Percentiles rank a stretch among this genome's conserved stretches.
Conservation (phyloP, 2,329 filamentous ascomycete species). For the Aspergillus candidus region DNA sequence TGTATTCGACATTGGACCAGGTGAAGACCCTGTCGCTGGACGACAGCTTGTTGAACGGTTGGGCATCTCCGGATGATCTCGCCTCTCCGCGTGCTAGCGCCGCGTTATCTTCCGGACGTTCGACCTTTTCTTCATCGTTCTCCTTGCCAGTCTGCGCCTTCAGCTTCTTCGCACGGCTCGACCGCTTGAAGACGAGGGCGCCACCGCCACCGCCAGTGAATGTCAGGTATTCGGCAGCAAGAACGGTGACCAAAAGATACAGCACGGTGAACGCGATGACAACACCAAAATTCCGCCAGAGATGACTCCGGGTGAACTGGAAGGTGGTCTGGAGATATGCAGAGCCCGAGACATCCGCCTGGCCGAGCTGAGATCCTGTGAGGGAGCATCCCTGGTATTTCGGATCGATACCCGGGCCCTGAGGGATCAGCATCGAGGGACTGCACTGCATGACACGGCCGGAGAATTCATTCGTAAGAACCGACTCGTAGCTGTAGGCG, state of each 20-base stretch:
- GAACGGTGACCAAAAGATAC: constrained; percentile 65
- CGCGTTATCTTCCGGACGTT: constrained; percentile 21
- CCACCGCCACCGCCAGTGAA: constrained; percentile 60
- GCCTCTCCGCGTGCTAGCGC: constrained; percentile 25
- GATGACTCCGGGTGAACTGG: constrained; percentile 51
- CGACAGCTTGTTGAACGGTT: constrained; percentile 39
- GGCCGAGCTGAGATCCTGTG: constrained; percentile 51
- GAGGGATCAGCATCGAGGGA: constrained; percentile 54
- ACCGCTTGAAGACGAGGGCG: constrained; percentile 65
- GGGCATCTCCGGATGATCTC: constrained; percentile 24
- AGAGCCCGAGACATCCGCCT: constrained; percentile 47
- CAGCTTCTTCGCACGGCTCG: constrained; percentile 53
- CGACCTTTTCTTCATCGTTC: constrained; percentile 55
- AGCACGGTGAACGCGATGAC: constrained; percentile 68
- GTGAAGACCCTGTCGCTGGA: constrained; percentile 63
- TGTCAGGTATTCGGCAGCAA: constrained; percentile 63
- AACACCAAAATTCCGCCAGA: constrained; percentile 72
- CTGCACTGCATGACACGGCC: constrained; percentile 54
- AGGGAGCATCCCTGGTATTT: constrained; percentile 58
- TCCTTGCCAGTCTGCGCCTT: constrained; percentile 40
- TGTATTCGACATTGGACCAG: constrained; percentile 66
- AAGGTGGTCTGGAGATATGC: constrained; percentile 52
- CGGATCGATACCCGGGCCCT: constrained; percentile 50
- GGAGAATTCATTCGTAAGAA: constrained; percentile 61
- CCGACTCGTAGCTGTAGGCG: constrained; percentile 60